Percentiles rank a stretch among this genome's conserved stretches.
These are phyloP conservation scores for Eutypella sp. DNA, from an alignment of 2,329 filamentous ascomycete genomes.

Conservation along the genomic window DNA sequence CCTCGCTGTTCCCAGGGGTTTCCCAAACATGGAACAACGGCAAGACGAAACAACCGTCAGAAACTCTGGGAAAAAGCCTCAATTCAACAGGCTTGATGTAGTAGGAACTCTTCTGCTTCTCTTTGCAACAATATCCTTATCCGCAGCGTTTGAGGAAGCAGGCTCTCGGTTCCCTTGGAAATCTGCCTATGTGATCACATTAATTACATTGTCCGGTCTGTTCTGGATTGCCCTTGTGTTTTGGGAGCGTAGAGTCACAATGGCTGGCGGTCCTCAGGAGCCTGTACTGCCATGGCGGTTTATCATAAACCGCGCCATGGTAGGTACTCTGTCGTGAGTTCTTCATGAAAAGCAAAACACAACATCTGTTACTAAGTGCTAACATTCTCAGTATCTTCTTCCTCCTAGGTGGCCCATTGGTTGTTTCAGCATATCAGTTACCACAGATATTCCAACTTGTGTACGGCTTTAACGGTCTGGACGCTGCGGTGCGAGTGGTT, in stretches of 20 bases:
- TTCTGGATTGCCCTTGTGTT: not conserved
- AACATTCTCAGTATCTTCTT: not conserved
- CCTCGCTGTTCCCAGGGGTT: not conserved
- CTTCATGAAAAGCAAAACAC: not conserved
- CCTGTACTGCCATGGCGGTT: conserved; percentile 19
- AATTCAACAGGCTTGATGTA: not conserved
- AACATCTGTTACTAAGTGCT: not conserved
- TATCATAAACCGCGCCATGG: conserved; percentile 11
- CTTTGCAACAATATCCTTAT: not conserved
- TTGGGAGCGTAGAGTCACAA: conserved; percentile 8
- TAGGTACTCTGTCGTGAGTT: conserved; percentile 13
- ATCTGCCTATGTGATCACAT: not conserved
- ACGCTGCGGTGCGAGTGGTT: conserved; percentile 11
- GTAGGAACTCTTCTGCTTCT: not conserved
- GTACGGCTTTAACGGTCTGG: conserved; percentile 7
- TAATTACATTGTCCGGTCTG: not conserved
- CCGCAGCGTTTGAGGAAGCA: not conserved
- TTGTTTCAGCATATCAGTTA: conserved; percentile 6
- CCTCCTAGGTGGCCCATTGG: not conserved
- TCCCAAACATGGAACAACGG: not conserved
- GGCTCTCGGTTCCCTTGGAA: not conserved
- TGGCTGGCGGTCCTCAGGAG: conserved; percentile 3
- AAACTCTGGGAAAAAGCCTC: not conserved
- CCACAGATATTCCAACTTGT: conserved; percentile 18
- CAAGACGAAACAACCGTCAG: not conserved